Conservation (phyloP, 2,329 filamentous ascomycete genomes). For the Claviceps lovelessii region DNA sequence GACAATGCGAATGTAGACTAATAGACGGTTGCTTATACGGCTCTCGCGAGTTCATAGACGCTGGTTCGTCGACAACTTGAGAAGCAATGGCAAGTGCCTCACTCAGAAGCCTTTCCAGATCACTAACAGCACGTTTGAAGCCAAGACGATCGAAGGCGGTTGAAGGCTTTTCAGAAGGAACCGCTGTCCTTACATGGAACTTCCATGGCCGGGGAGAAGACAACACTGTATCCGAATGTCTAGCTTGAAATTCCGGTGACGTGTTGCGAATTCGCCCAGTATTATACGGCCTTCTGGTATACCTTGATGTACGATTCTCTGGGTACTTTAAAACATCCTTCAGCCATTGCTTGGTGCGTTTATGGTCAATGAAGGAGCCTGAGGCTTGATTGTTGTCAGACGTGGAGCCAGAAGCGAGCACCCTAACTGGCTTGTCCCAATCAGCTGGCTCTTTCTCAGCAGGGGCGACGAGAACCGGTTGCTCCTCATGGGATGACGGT, state of each 20-base stretch:
- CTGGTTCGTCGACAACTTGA: constrained; percentile 22
- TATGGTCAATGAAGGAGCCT: constrained; percentile 18
- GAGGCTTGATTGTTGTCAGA: constrained; percentile 13
- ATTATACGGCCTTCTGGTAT: constrained; percentile 15
- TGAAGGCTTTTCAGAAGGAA: constrained; percentile 10
- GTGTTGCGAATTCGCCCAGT: constrained; percentile 3
- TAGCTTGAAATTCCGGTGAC: constrained; percentile 7
- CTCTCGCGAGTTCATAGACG: constrained; percentile 6
- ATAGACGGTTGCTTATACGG: constrained; percentile 7
- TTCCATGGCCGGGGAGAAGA: constrained; percentile 6
- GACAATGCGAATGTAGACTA: constrained; percentile 5
- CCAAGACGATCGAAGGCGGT: constrained; percentile 12
- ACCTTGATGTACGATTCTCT: constrained; percentile 12
- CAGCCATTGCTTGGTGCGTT: constrained; percentile 21
- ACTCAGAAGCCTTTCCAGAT: constrained; percentile 31
- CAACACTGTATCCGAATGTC: constrained; percentile 12
- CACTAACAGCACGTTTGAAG: constrained; percentile 24
- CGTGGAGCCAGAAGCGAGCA: constrained; percentile 1
- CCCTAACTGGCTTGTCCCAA: background rate
- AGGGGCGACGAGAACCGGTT: background rate
- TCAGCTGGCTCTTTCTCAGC: background rate
- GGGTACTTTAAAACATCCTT: constrained; percentile 16
- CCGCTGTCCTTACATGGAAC: constrained; percentile 9
- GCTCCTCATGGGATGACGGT: too few species aligned
- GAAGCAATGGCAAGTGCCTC: constrained; percentile 32